Evolutionary conservation across 23 red algal species (phyloP).

Genomic region (Gracilariopsis chorda): DNA sequence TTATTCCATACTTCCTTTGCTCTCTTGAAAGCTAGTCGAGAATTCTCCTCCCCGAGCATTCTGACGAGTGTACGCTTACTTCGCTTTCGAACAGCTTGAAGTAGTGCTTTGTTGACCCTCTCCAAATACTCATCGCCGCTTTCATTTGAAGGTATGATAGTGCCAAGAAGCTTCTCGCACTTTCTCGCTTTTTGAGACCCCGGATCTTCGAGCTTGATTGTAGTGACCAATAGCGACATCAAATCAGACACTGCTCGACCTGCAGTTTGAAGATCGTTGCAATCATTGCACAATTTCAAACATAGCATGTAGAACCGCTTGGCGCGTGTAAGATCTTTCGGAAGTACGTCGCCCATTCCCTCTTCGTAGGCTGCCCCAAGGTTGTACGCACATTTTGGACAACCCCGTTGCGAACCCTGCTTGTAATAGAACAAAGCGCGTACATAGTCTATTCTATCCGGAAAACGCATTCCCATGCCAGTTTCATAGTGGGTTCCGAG

Average conservation of each 20-base stretch:
- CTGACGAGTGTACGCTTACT: background rate
- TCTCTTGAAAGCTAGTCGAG: background rate
- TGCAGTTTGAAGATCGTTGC: conserved; percentile 6
- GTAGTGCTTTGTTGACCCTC: background rate
- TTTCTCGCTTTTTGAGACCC: background rate
- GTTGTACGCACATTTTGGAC: conserved; percentile 62
- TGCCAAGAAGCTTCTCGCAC: background rate
- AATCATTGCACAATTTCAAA: conserved; percentile 16
- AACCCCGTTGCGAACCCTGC: conserved; percentile 18
- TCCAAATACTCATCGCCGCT: background rate
- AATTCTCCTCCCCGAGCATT: background rate
- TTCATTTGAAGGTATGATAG: background rate
- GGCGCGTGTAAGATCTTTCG: background rate
- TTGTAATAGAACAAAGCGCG: conserved; percentile 51
- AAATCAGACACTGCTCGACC: conserved; percentile 1
- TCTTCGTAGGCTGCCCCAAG: conserved; percentile 58
- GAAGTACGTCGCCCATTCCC: conserved; percentile 18
- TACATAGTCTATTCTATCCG: conserved; percentile 6
- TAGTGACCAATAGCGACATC: conserved; percentile 14
- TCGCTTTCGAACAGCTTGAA: background rate
- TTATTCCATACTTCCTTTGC: background rate
- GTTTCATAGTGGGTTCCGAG: conserved; percentile 73
- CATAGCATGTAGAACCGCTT: conserved; percentile 40
- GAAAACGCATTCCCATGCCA: conserved; percentile 37
- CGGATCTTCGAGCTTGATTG: conserved; percentile 18